Conservation (phyloP, 768 basidiomycete species). For the Mycena floridula region DNA sequence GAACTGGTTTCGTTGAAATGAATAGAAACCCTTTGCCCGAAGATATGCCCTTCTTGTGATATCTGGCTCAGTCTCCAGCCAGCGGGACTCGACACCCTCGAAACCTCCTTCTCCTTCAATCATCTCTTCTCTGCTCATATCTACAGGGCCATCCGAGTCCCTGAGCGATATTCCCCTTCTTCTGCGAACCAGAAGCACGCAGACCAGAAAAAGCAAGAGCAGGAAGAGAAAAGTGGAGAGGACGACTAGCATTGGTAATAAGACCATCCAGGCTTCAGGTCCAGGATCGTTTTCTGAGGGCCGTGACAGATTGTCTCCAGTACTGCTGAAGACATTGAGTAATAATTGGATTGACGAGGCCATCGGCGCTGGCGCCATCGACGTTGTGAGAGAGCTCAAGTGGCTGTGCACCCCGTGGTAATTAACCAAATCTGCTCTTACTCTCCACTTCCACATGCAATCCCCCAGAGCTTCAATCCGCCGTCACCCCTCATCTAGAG, state of each 20-base stretch:
- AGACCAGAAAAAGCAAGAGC: slow-evolving; percentile 85
- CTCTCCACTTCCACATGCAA: slow-evolving; percentile 4
- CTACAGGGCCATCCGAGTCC: slow-evolving; percentile 89
- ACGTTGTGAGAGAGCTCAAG: neutral
- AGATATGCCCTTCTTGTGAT: slow-evolving; percentile 61
- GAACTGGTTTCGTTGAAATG: slow-evolving; percentile 5
- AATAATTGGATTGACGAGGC: no score
- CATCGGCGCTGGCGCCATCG: no score
- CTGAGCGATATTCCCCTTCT: slow-evolving; percentile 72
- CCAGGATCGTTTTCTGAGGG: no score
- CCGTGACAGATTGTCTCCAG: no score
- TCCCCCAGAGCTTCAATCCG: slow-evolving; percentile 41
- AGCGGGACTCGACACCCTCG: slow-evolving; percentile 85
- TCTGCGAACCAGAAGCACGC: slow-evolving; percentile 76
- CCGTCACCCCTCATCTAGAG: slow-evolving; percentile 50
- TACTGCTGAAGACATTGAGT: no score
- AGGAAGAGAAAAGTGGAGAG: slow-evolving; percentile 91
- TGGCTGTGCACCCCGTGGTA: neutral
- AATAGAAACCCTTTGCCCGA: slow-evolving; percentile 74
- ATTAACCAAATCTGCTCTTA: neutral
- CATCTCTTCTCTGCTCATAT: slow-evolving; percentile 89
- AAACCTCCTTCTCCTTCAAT: slow-evolving; percentile 91
- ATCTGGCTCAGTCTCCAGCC: slow-evolving; percentile 83
- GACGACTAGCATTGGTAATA: slow-evolving; percentile 91
- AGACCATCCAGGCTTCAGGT: slow-evolving; percentile 72